phyloP scores from a whole-genome alignment of 2,329 filamentous ascomycete species.

The Scopulariopsis brevicaulis region DNA sequence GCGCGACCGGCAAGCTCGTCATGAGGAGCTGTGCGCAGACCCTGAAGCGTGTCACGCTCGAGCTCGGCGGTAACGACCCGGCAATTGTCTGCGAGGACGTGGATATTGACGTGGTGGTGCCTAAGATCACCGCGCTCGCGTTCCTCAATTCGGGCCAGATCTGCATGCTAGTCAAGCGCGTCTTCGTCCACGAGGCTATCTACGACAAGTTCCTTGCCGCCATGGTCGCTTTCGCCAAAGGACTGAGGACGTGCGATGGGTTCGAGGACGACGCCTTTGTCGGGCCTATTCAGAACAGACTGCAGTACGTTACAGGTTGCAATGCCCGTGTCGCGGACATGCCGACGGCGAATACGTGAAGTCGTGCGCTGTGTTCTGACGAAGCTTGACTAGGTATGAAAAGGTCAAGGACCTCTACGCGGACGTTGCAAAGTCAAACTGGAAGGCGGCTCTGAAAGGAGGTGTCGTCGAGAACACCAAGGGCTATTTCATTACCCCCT shows the following conservation, averaged over 20 bases:
- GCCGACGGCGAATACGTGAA: no score
- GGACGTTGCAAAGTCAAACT: constrained; percentile 24
- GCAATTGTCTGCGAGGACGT: constrained; percentile 48
- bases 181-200: constrained; percentile 39
- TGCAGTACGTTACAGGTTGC: constrained; percentile 39
- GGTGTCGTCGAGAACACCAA: constrained; percentile 11
- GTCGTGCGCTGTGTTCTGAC: no score
- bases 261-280: constrained; percentile 28
- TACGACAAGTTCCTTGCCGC: constrained; percentile 24
- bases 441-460: constrained; percentile 24
- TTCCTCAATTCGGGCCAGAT: constrained; percentile 47
- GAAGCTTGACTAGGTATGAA: constrained; percentile 15
- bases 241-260: constrained; percentile 30
- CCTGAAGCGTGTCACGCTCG: constrained; percentile 49
- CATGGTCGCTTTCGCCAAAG: constrained; percentile 33
- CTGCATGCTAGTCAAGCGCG: constrained; percentile 34
- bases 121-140: constrained; percentile 19
- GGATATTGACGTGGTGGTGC: constrained; percentile 46
- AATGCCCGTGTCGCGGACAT: no score
- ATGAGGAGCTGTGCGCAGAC: constrained; percentile 43
- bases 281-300: constrained; percentile 47
- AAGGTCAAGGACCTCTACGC: constrained; percentile 31
- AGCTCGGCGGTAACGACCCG: constrained; percentile 51
- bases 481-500: constrained; percentile 45
- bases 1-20: constrained; percentile 47